These are phyloP conservation scores for Cyberlindnera xishuangbannaensis DNA, from an alignment of 805 yeast genomes.

Conservation along the genomic window DNA sequence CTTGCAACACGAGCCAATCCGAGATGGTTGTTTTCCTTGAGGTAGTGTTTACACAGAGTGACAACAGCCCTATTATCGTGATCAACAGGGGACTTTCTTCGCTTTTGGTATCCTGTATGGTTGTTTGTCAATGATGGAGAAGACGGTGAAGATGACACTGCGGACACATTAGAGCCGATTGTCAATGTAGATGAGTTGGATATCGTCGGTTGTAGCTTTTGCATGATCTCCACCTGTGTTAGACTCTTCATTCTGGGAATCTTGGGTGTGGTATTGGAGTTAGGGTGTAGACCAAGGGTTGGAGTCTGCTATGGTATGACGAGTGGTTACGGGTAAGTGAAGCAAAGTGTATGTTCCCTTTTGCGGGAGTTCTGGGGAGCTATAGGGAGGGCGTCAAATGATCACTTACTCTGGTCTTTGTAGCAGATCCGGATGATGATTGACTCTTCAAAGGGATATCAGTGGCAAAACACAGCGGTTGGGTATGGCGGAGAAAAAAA, in stretches of 20 bases:
- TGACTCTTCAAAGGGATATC: too few species aligned
- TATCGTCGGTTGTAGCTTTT: conserved; percentile 14
- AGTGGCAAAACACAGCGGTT: too few species aligned
- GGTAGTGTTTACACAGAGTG: conserved; percentile 47
- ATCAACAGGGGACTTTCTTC: conserved; percentile 7
- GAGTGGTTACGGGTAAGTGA: not conserved
- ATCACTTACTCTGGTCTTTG: too few species aligned
- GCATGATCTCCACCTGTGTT: conserved; percentile 10
- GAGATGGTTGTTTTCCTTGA: conserved; percentile 57
- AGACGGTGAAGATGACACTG: conserved; percentile 12
- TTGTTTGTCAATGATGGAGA: conserved; percentile 8
- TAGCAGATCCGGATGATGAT: too few species aligned
- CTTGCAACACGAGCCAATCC: conserved; percentile 78
- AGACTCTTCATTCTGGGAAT: conserved; percentile 1
- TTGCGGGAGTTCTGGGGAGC: too few species aligned
- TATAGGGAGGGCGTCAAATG: too few species aligned
- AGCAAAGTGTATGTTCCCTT: not conserved
- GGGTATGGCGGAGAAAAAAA: too few species aligned
- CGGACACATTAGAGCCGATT: conserved; percentile 10
- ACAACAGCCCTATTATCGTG: conserved; percentile 23
- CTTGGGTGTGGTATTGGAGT: not conserved
- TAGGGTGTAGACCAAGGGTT: too few species aligned
- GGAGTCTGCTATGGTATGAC: too few species aligned
- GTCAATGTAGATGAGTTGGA: conserved; percentile 18
- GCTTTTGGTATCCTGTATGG: conserved; percentile 5